Evolutionary conservation across 805 yeast genomes (phyloP), one percentile per base, ranked within the genome.

Genomic region (Millerago galiae): DNA sequence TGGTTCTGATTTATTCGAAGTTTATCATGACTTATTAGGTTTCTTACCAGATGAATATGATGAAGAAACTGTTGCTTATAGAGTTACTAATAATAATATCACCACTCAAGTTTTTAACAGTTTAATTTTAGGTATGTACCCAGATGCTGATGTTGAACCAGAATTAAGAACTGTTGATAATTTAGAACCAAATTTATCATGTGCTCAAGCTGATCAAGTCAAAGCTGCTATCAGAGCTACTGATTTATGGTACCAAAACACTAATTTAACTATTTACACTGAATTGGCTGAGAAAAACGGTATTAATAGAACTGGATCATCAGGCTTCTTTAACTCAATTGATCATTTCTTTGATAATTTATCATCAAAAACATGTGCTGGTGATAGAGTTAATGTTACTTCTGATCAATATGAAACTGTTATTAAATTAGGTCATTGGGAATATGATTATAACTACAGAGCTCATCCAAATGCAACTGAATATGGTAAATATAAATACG

Each of bases 261-360:
- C 65, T 34, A 50, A 58, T 37, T 51, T 51, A 38, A 52, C 66
- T 13, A 49, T 58, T 15, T 55, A 55, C 28, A 25, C 25, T n/a
- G 55, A 52, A 1, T 45, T 66, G 13, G 62, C 53, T 35, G 41
- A 48, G 3, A 50, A 47, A 27, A 52, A 50, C 37, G 56, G 58
- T 17, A 45, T 55, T 21, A 53, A 50, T 34, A 16, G 39, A 9
- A 51, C 55, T 6, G 43, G 40, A 1, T 46, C 48, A 14, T 43
- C 56, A 32, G 48, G 53, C 9, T 55, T 55, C 41, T 55, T 61
- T 37, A 67, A 61, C 40, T 48, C 56, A 3, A 59, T 64, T 38
- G 74, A 69, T 43, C 74, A 68, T 48, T 66, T 62, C 60, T 60
- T 62, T 44, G 74, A 69, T 47, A 69, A 66, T 45, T 54, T 67